Base-by-base conservation (phyloP, 345 rosid genomes). In the Sisymbrium irio region DNA sequence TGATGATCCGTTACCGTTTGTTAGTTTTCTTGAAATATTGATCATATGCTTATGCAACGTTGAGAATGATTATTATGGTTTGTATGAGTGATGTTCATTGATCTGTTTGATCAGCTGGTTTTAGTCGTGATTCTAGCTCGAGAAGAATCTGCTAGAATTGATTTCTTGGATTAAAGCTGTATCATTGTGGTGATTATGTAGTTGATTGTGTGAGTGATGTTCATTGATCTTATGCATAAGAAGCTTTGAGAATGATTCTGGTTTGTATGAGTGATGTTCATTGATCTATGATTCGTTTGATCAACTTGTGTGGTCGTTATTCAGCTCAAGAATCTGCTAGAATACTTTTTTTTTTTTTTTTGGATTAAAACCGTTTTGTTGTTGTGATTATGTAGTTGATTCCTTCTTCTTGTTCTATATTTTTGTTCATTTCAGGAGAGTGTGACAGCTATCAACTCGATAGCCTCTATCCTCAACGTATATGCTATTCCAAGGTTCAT, bases 371-470 rank as follows among this genome's bases (percentile, higher is more conserved):
- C 22, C 3, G 42, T 58, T 14, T 61, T 17, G 13, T 28, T 17
- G 17, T 28, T 33, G 10, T 56, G 51, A 41, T 51, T 47, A 19
- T 40, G 33, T 62, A 19, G 3, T 54, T 73, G 71, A 65, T 65
- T 27, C 37, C 10, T 33, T 33, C 36, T 33, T 33, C 27, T 20
- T 49, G 61, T 71, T 28, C 67, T 42, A 22, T 4, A 3, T 9
- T 42, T 44, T 73, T 64, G 41, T 32, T n/a, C 57, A 82, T 83
- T 89, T 88, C 81, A 67, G 66, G 62, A 62, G 41, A 65, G 12
- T 74, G 64, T 60, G 58, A 68, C 36, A 75, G 39, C 65, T 39
- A 73, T 76, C 64, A 84, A 58, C 62, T 85, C 86, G 87, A 73
- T 72, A 53, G 77, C 47, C 62, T 81, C 71, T 62, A 63, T 80